Conservation (phyloP, 1,284 basidiomycete genomes). For the Sporisorium graminicola region DNA sequence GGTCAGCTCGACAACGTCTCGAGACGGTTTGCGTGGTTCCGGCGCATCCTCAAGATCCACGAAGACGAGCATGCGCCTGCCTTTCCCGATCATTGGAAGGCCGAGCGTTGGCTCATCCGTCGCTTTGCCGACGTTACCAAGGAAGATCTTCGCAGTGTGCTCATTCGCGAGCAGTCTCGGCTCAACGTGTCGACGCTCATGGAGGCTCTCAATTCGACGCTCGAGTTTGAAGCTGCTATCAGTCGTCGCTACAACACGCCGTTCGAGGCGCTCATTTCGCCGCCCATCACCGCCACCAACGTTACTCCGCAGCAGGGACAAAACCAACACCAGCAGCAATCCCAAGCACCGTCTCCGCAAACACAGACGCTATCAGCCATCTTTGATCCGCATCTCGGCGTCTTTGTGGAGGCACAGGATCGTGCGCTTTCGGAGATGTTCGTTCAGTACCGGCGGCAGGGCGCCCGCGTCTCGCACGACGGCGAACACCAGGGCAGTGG, state of each 20-base stretch:
- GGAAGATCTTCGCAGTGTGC: conserved; percentile 64
- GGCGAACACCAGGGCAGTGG: conserved; percentile 20
- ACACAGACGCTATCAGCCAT: conserved; percentile 75
- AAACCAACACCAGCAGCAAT: conserved; percentile 9
- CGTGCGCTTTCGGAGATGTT: conserved; percentile 72
- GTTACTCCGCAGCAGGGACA: neutral
- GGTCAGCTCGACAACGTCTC: conserved; percentile 96
- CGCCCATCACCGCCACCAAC: conserved; percentile 1
- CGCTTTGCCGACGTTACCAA: conserved; percentile 65
- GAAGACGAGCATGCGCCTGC: conserved; percentile 79
- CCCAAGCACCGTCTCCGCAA: no score
- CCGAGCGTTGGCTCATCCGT: conserved; percentile 59
- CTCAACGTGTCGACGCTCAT: conserved; percentile 64
- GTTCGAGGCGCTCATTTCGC: conserved; percentile 46
- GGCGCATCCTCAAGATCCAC: conserved; percentile 86
- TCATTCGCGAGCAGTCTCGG: conserved; percentile 60
- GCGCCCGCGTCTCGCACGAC: conserved; percentile 37
- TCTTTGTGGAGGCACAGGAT: conserved; percentile 97
- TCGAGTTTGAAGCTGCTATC: conserved; percentile 64
- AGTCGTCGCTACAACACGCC: conserved; percentile 52
- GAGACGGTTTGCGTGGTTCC: conserved; percentile 94
- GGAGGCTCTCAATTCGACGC: conserved; percentile 61
- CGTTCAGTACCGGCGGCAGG: conserved; percentile 40
- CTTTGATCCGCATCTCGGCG: conserved; percentile 89
- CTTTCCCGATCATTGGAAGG: conserved; percentile 60